Base-by-base conservation (phyloP, 2,329 filamentous ascomycete species). In the Monilinia fructicola region DNA sequence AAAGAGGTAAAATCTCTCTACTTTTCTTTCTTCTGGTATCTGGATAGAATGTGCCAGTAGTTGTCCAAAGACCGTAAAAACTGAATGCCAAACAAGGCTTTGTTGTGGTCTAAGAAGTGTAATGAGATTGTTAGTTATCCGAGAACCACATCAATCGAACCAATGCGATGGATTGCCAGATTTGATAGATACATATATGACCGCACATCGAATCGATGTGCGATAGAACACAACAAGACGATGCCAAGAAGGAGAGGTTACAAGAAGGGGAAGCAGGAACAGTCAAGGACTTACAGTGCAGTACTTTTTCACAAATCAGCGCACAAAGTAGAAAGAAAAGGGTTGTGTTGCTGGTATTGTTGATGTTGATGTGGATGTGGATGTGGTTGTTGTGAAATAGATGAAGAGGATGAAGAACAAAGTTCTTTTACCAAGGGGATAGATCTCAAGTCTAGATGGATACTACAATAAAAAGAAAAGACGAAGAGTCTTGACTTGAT, bases 41-140 rank as follows among this genome's bases (percentile, higher is more conserved):
- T 38, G 44, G 12, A n/a, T 40, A 16, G 38, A 44, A 23, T 48
- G 14, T 60, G n/a, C 21, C 21, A 35, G 44, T 12, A 35, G 44
- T 12, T n/a, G 7, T 11, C 4, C n/a, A 38, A 44, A 50, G n/a
- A n/a, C 44, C 50, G n/a, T 12, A 26, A 26, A 26, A 26, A 0
- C 38, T 12, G 12, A 26, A 50, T 40, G 44, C 40, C 46, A 3
- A 18, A 12, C 23, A 38, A 38, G 28, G 28, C 28, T 50, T n/a
- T 50, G 11, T 7, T 38, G 42, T 38, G 31, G 35, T 50, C 58
- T 60, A 48, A 40, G 38, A 60, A 26, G 7, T 38, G 28, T 21
- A 11, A 44, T 26, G 44, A n/a, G 14, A 38, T 31, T 26, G 28
- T 60, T 60, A 60, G 58, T 44, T 16, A 50, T 60, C 28, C 21